These are phyloP conservation scores for Diutina pseudorugosa DNA, from an alignment of 1,139 yeast genomes.

Conservation along the genomic window DNA sequence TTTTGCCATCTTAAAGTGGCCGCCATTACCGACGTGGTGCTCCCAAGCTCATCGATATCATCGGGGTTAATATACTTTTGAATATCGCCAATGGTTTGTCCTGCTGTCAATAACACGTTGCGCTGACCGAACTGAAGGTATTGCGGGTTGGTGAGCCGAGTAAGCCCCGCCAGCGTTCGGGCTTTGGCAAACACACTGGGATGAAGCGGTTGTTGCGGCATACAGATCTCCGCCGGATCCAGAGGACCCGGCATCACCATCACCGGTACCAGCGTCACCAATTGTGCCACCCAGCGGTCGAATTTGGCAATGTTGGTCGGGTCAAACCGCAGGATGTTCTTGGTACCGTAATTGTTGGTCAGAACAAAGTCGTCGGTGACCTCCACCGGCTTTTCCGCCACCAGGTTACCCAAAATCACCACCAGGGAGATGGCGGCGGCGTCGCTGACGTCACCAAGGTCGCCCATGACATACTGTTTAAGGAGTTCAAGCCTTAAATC, in stretches of 20 bases:
- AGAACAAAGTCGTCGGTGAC: constrained; percentile 22
- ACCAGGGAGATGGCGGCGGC: constrained; percentile 36
- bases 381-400: constrained; percentile 20
- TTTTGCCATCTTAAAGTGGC: constrained; percentile 75
- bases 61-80: constrained; percentile 38
- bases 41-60: constrained; percentile 10
- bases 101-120: constrained; percentile 61
- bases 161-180: neutral
- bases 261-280: constrained; percentile 51
- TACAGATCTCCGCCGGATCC: constrained; percentile 73
- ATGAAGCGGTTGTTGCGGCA: constrained; percentile 89
- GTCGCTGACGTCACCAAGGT: constrained; percentile 31
- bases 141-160: constrained; percentile 55
- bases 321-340: constrained; percentile 38
- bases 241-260: constrained; percentile 72
- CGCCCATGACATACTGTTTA: constrained; percentile 63
- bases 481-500: constrained; percentile 47
- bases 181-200: constrained; percentile 40
- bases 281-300: constrained; percentile 48
- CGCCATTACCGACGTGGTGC: constrained; percentile 39
- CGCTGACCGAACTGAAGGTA: constrained; percentile 44
- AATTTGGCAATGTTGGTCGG: constrained; percentile 29
- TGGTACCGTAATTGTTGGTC: constrained; percentile 38
- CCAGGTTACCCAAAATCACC: constrained; percentile 68
- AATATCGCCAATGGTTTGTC: constrained; percentile 77